These are phyloP conservation scores for Colletotrichum theobromicola DNA, from an alignment of 2,329 filamentous ascomycete species.

Conservation along the genomic window DNA sequence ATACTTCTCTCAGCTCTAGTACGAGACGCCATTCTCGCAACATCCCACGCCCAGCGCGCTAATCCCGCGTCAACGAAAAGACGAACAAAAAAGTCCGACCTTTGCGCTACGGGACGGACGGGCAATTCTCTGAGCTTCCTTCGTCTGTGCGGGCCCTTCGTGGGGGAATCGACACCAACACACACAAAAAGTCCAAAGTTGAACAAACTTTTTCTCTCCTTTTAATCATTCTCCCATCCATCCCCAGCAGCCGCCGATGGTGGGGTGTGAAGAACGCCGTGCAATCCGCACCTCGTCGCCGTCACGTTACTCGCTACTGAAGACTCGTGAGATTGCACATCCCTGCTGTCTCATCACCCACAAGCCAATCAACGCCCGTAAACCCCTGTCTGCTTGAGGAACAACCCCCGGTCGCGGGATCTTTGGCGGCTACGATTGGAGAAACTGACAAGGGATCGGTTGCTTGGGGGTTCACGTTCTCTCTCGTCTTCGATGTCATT, in stretches of 20 bases:
- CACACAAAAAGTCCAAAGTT: not conserved
- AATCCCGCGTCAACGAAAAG: slow-evolving; percentile 31
- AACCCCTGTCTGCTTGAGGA: slow-evolving; percentile 33
- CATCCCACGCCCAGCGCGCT: slow-evolving; percentile 25
- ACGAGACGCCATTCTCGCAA: not conserved
- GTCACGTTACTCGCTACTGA: slow-evolving; percentile 37
- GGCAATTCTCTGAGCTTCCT: not conserved
- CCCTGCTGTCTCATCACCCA: slow-evolving; percentile 27
- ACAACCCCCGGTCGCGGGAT: slow-evolving; percentile 27
- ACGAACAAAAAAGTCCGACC: not conserved
- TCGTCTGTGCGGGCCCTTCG: not conserved
- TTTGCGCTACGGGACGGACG: slow-evolving; percentile 6
- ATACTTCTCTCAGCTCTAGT: slow-evolving; percentile 1
- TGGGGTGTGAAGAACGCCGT: slow-evolving; percentile 13
- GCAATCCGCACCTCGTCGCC: slow-evolving; percentile 29
- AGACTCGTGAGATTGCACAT: slow-evolving; percentile 20
- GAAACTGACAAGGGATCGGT: slow-evolving; percentile 17
- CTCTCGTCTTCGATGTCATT: not conserved
- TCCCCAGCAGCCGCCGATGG: not conserved
- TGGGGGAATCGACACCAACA: not conserved
- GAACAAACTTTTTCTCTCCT: not conserved
- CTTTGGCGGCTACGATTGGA: slow-evolving; percentile 40
- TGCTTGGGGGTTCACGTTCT: not conserved
- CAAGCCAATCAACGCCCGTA: slow-evolving; percentile 35
- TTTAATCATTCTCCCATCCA: not conserved